phyloP scores from a whole-genome alignment of 257 asterid species.

The Solanum sitiens region DNA sequence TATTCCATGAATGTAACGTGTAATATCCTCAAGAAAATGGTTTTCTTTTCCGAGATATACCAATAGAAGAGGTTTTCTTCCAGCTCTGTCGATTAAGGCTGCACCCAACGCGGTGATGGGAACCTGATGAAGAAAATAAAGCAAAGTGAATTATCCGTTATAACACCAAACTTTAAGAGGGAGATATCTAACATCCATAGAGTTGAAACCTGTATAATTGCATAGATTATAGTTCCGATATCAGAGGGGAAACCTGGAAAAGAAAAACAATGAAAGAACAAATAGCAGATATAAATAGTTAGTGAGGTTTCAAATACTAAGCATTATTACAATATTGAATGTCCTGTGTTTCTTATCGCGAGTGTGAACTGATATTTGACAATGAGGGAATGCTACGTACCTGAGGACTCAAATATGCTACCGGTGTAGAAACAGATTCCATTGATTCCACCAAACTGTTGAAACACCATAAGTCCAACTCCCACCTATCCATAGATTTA shows the following conservation, averaged over 20 bases:
- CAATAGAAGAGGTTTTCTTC: constrained; percentile 83
- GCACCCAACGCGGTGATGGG: constrained; percentile 73
- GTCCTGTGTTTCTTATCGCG: neutral
- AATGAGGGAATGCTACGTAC: constrained; percentile 14
- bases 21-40: neutral
- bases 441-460: constrained; percentile 92
- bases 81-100: constrained; percentile 58
- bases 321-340: neutral
- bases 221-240: constrained; percentile 69
- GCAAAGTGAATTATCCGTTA: neutral
- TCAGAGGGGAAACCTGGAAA: constrained; percentile 69
- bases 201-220: constrained; percentile 63
- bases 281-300: neutral
- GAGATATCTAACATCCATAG: neutral
- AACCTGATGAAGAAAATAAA: constrained; percentile 30
- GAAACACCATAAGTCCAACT: constrained; percentile 90
- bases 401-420: constrained; percentile 82
- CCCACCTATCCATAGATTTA: constrained; percentile 49
- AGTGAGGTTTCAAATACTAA: neutral
- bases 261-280: no score
- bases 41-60: constrained; percentile 22
- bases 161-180: neutral
- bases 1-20: neutral
- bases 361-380: neutral
- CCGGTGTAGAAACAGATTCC: constrained; percentile 85